These are phyloP conservation scores for Naganishia sp. DNA, from an alignment of 1,284 basidiomycete genomes.

Conservation along the genomic window DNA sequence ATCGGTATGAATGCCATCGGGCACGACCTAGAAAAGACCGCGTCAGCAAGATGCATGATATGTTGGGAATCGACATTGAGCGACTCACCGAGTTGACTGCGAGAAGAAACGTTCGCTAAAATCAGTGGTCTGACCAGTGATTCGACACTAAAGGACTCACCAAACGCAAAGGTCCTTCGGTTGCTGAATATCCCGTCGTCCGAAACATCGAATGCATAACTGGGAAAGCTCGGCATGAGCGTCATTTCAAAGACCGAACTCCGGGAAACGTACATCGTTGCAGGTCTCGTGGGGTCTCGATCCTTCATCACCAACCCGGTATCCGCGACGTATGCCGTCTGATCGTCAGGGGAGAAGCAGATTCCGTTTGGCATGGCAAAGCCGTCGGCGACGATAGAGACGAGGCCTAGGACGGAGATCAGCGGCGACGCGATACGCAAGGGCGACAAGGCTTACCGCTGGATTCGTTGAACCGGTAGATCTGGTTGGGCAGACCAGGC, in stretches of 20 bases:
- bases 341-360: slow-evolving; percentile 67
- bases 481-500: slow-evolving; percentile 68
- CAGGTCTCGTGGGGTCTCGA: slow-evolving; percentile 61
- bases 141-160: slow-evolving; percentile 50
- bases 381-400: slow-evolving; percentile 70
- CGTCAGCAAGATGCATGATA: not conserved
- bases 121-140: not conserved
- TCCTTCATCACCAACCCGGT: slow-evolving; percentile 38
- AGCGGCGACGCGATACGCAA: no score
- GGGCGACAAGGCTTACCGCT: no score
- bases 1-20: slow-evolving; percentile 60
- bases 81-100: slow-evolving; percentile 5
- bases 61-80: not conserved
- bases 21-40: slow-evolving; percentile 3
- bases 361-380: slow-evolving; percentile 61
- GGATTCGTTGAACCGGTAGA: slow-evolving; percentile 68
- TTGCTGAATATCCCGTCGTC: slow-evolving; percentile 64
- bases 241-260: no score
- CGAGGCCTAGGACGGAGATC: no score
- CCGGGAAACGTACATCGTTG: slow-evolving; percentile 64
- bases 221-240: no score
- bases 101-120: not conserved
- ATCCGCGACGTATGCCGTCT: slow-evolving; percentile 67
- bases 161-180: slow-evolving; percentile 69
- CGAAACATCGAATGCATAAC: slow-evolving; percentile 69